A percentile compares a stretch with the other conserved stretches of the same genome.
Conservation (phyloP, 352 stramenopile species). For the Phytopythium kandeliae region DNA sequence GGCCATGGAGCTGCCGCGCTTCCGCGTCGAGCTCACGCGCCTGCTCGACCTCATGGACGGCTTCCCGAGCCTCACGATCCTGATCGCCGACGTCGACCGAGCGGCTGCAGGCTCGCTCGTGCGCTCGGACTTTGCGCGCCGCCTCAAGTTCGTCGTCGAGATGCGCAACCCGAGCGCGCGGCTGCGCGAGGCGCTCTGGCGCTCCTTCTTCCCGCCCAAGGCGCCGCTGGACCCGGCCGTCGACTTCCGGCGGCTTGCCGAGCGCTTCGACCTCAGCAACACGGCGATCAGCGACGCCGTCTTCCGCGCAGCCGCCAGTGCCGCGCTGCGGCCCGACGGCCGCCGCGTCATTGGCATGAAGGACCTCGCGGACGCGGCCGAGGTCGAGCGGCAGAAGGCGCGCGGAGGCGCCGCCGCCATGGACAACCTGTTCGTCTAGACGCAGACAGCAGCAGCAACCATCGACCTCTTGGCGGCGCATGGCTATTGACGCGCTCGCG, state of each 20-base stretch:
- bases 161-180: constrained; percentile 72
- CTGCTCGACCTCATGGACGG: constrained; percentile 73
- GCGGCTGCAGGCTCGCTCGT: constrained; percentile 33
- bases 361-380: constrained; percentile 62
- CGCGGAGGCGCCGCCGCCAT: constrained; percentile 53
- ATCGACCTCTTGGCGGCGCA: too few species aligned
- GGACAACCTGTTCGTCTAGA: constrained; percentile 80
- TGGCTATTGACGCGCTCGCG: too few species aligned
- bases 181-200: constrained; percentile 70
- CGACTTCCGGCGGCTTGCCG: constrained; percentile 64
- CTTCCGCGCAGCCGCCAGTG: constrained; percentile 71
- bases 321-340: constrained; percentile 53
- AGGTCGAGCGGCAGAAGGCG: constrained; percentile 70
- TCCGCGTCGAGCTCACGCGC: constrained; percentile 69
- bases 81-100: constrained; percentile 67
- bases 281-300: constrained; percentile 79
- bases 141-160: constrained; percentile 83
- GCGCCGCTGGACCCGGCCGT: constrained; percentile 56
- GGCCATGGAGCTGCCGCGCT: constrained; percentile 55
- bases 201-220: constrained; percentile 64
- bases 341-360: constrained; percentile 75
- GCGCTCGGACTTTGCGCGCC: constrained; percentile 64
- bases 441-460: too few species aligned
- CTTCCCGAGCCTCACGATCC: constrained; percentile 76
- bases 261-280: constrained; percentile 73